phyloP scores from a whole-genome alignment of 495 filamentous ascomycete genomes.

The Cryomyces antarcticus region DNA sequence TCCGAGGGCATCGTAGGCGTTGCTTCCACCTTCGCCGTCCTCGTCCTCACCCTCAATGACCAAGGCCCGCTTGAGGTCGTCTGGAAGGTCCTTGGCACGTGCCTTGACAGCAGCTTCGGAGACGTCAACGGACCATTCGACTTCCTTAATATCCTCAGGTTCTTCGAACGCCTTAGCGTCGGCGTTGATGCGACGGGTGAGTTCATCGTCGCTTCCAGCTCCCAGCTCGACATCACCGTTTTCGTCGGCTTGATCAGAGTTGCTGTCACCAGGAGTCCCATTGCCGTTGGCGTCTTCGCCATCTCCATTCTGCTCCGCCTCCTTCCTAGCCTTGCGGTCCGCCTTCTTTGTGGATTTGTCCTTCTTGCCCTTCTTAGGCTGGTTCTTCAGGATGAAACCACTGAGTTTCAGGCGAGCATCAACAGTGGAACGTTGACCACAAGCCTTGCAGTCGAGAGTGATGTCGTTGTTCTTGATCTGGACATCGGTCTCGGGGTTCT shows the following conservation, averaged over 20 bases:
- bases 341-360: conserved; percentile 79
- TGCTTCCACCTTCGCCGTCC: conserved; percentile 57
- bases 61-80: conserved; percentile 76
- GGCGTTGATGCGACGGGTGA: conserved; percentile 73
- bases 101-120: conserved; percentile 88
- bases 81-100: conserved; percentile 73
- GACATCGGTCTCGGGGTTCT: conserved; percentile 96
- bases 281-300: conserved; percentile 40
- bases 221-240: conserved; percentile 50
- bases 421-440: conserved; percentile 76
- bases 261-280: conserved; percentile 35
- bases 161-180: conserved; percentile 53
- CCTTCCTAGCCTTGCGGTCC: conserved; percentile 48
- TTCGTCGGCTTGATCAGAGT: conserved; percentile 53
- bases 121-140: conserved; percentile 87
- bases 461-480: conserved; percentile 83
- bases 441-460: conserved; percentile 92
- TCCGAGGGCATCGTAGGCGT: conserved; percentile 76
- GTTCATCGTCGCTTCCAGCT: conserved; percentile 77
- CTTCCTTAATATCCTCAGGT: conserved; percentile 52
- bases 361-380: conserved; percentile 87
- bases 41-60: conserved; percentile 70
- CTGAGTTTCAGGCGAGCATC: conserved; percentile 88
- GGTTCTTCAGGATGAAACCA: conserved; percentile 92
- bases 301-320: conserved; percentile 37